Evolutionary conservation across 768 basidiomycete genomes (phyloP), one percentile per base, ranked within the genome.

Genomic region (Favolaschia claudopus): DNA sequence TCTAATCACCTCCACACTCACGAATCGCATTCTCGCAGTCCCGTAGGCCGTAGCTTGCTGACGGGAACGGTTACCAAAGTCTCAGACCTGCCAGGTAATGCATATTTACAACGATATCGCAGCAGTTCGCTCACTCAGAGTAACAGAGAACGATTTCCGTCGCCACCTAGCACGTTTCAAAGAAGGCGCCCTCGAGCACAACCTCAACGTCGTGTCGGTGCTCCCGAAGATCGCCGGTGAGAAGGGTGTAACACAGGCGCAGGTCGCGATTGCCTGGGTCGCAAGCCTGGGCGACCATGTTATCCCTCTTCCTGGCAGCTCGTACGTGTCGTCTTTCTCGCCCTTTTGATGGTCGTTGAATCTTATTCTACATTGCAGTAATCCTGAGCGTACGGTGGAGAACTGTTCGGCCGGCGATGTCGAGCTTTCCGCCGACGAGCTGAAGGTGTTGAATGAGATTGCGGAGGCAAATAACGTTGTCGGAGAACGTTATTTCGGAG

Each of bases 31-130:
- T 17, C 20, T 39, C 10, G 1, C 68, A 87, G 81, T 32, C 85
- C 85, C 0, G 77, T 86, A 1, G 85, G 85, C 5, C 73, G 76
- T 17, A 84, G 85, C 3, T 76, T 86, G 68, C 72, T 87, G 28
- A 82, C 82, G 0, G 85, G 86, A 1, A 68, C 77, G 29, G 77
- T 86, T 66, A 83, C 79, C 62, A 47, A 15, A 29, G 6, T 17
- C 15, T 29, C 45, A 22, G 31, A 32, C 45, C 31, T 47, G 45
- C 45, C 45, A n/a, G 7, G 45, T 47, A 33, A 15, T 4, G 19
- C 24, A 5, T 13, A n/a, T 32, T 22, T 7, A 31, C 17, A n/a
- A 6, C 29, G 24, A 17, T 45, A n/a, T n/a, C n/a, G n/a, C n/a
- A n/a, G n/a, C n/a, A n/a, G n/a, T n/a, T n/a, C n/a, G n/a, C n/a